Evolutionary conservation across 176 grass and related monocot genomes (phyloP).

Genomic region (Oryza longistaminata): DNA sequence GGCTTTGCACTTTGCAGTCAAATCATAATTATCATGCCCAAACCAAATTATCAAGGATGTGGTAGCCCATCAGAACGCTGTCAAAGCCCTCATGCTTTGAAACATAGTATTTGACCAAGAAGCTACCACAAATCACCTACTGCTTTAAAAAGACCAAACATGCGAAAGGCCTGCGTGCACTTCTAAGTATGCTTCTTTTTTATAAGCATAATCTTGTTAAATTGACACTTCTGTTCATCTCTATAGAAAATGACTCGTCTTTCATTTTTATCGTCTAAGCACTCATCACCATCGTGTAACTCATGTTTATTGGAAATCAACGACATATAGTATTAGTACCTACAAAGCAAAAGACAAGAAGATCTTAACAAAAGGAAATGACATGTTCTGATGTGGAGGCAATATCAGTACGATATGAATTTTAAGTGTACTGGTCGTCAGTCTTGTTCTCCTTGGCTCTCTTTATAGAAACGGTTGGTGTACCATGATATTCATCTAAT

Average conservation of each 20-base stretch:
- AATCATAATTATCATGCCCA: slow-evolving; percentile 9
- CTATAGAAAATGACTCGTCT: neutral
- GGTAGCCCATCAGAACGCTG: neutral
- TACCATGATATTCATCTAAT: neutral
- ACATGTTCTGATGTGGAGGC: neutral
- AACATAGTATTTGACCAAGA: slow-evolving; percentile 4
- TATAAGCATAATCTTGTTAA: neutral
- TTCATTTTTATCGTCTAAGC: neutral
- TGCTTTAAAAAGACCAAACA: neutral
- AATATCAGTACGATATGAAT: neutral
- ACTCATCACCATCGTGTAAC: neutral
- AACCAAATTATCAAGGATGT: neutral
- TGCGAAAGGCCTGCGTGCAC: neutral
- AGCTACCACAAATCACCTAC: neutral
- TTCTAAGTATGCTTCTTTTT: neutral
- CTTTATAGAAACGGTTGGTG: neutral
- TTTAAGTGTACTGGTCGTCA: neutral
- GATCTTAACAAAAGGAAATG: neutral
- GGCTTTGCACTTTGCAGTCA: slow-evolving; percentile 1
- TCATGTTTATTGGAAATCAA: neutral
- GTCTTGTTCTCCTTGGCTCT: neutral
- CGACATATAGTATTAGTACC: neutral
- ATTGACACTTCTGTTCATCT: neutral
- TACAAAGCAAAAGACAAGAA: neutral
- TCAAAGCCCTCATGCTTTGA: neutral